A percentile compares a stretch with the other conserved stretches of the same genome.
Evolutionary conservation across 2,329 filamentous ascomycete species (phyloP).

Genomic region (Alternaria novae-zelandiae): DNA sequence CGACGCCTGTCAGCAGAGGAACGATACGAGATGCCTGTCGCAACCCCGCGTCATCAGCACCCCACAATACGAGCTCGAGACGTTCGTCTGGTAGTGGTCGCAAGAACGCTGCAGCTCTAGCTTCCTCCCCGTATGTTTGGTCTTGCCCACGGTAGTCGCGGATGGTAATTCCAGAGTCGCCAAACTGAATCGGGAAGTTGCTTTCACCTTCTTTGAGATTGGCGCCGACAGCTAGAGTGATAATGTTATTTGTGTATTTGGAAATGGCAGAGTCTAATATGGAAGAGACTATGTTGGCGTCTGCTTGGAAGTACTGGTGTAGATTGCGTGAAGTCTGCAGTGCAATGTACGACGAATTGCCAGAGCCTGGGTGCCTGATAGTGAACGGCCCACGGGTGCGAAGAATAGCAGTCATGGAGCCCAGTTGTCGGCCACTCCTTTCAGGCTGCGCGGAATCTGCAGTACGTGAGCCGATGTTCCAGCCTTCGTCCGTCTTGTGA

Average conservation of each 20-base stretch:
- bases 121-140: constrained; percentile 36
- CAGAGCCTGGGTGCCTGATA: constrained; percentile 46
- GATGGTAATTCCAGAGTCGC: constrained; percentile 24
- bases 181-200: constrained; percentile 42
- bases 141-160: constrained; percentile 26
- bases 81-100: constrained; percentile 55
- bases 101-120: constrained; percentile 60
- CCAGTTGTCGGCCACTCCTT: constrained; percentile 58
- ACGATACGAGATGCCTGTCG: constrained; percentile 60
- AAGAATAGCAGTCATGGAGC: constrained; percentile 61
- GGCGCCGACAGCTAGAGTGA: constrained; percentile 48
- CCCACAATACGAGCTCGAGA: constrained; percentile 65
- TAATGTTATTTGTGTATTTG: constrained; percentile 52
- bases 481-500: constrained; percentile 11
- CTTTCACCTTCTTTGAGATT: constrained; percentile 25
- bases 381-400: constrained; percentile 55
- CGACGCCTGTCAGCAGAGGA: constrained; percentile 62
- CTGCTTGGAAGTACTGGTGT: constrained; percentile 64
- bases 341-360: constrained; percentile 49
- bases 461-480: background rate
- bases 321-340: constrained; percentile 64
- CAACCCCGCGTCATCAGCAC: constrained; percentile 55
- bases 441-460: constrained; percentile 6
- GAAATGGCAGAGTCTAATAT: background rate
- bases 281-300: constrained; percentile 50